These are phyloP conservation scores for Dothideomycetidae sp. DNA, from an alignment of 2,329 filamentous ascomycete species.

Conservation along the genomic window DNA sequence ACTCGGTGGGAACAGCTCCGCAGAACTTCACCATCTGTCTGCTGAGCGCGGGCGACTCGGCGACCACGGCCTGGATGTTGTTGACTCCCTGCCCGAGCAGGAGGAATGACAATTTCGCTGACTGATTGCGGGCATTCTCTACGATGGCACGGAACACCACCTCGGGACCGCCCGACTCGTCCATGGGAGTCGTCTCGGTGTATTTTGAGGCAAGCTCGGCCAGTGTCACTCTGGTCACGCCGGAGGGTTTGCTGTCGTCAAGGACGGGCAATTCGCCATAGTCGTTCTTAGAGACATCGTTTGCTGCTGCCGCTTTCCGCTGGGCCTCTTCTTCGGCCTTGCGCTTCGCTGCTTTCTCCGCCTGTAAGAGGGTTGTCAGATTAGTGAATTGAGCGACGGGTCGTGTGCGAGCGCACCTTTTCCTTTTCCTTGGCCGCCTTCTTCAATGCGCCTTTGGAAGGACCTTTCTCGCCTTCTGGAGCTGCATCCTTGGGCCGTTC, in stretches of 20 bases:
- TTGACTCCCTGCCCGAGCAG: conserved; percentile 64
- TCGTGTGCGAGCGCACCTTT: conserved; percentile 42
- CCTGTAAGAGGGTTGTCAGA: conserved; percentile 12
- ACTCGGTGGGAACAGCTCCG: conserved; percentile 59
- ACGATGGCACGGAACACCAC: conserved; percentile 68
- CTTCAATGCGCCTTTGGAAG: conserved; percentile 47
- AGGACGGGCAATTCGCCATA: conserved; percentile 58
- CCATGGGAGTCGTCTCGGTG: conserved; percentile 40
- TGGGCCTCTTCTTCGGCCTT: conserved; percentile 53
- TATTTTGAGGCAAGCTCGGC: conserved; percentile 47
- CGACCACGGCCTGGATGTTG: conserved; percentile 69
- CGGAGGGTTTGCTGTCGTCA: conserved; percentile 36
- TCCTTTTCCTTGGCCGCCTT: conserved; percentile 81
- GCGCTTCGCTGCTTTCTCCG: conserved; percentile 52
- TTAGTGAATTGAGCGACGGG: not conserved
- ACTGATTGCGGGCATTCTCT: conserved; percentile 76
- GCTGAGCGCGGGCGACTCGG: conserved; percentile 47
- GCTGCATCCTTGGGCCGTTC: conserved; percentile 20
- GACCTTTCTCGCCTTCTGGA: conserved; percentile 16
- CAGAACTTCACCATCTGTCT: conserved; percentile 95
- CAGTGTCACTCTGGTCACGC: conserved; percentile 44
- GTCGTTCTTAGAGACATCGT: conserved; percentile 55
- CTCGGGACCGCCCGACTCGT: conserved; percentile 31
- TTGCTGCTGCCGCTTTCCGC: conserved; percentile 51
- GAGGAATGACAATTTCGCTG: conserved; percentile 81